A percentile compares a stretch with the other conserved stretches of the same genome.
Conservation (phyloP, 257 asterid genomes). For the Fraxinus excelsior region DNA sequence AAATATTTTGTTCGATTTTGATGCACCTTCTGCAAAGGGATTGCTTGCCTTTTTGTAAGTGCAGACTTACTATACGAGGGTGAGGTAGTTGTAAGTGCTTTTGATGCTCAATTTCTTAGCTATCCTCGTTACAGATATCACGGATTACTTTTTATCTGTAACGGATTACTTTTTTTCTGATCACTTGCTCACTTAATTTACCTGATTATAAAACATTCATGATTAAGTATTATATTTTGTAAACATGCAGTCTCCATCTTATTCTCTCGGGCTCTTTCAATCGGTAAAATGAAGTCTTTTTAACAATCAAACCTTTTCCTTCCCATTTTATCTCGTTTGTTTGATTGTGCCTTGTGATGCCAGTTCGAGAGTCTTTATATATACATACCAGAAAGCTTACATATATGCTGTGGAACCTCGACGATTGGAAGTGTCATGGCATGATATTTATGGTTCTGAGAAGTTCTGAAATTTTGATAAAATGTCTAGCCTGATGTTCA, state of each 20-base stretch:
- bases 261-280: background rate
- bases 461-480: background rate
- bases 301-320: background rate
- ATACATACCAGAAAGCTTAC: background rate
- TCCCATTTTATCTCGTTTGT: background rate
- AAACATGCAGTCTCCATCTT: background rate
- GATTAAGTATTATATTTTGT: background rate
- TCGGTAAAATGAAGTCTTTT: background rate
- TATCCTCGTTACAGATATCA: background rate
- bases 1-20: background rate
- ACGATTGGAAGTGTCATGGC: slow-evolving; percentile 13
- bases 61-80: background rate
- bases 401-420: background rate
- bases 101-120: background rate
- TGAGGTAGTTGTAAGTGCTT: slow-evolving; percentile 2
- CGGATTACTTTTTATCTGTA: background rate
- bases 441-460: slow-evolving; percentile 10
- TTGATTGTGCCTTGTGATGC: background rate
- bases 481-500: background rate
- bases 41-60: background rate
- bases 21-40: background rate
- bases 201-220: background rate
- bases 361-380: background rate
- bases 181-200: background rate
- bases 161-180: background rate